phyloP scores from a whole-genome alignment of 2,329 filamentous ascomycete genomes.

The Botryosphaeria dothidea region DNA sequence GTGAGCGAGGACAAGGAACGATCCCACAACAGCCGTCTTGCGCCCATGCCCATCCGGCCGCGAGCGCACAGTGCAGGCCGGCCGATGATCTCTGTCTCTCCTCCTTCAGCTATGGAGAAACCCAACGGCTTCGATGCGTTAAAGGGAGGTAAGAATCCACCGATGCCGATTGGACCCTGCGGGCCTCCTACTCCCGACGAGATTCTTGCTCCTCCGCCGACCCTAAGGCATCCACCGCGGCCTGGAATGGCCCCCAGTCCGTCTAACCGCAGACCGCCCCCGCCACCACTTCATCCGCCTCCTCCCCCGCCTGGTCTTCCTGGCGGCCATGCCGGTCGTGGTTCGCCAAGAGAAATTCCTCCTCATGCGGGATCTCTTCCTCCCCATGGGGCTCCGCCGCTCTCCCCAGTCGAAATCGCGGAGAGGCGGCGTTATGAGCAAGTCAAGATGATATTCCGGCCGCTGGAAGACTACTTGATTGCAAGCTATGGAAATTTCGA shows the following conservation, averaged over 20 bases:
- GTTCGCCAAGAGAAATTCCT: background rate
- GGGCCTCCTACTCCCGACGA: conserved; percentile 2
- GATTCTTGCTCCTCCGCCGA: conserved; percentile 4
- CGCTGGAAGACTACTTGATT: conserved; percentile 75
- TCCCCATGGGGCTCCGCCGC: conserved; percentile 18
- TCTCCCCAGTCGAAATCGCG: conserved; percentile 28
- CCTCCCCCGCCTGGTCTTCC: conserved; percentile 5
- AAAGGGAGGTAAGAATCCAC: background rate
- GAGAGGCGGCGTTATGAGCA: conserved; percentile 33
- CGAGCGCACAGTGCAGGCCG: conserved; percentile 7
- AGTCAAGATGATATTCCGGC: conserved; percentile 67
- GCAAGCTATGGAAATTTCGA: conserved; percentile 68
- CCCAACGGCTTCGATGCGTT: background rate
- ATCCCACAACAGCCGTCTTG: background rate
- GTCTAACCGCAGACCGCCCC: conserved; percentile 11
- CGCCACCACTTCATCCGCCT: conserved; percentile 1
- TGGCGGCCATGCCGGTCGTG: background rate
- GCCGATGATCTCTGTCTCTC: conserved; percentile 17
- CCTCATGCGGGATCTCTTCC: background rate
- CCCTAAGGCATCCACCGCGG: background rate
- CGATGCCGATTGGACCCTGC: background rate
- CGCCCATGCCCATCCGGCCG: conserved; percentile 11
- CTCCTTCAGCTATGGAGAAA: background rate
- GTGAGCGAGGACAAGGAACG: background rate
- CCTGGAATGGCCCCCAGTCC: background rate